These are phyloP conservation scores for Oligophagozyma castellii DNA, from an alignment of 1,139 yeast species.

Conservation along the genomic window DNA sequence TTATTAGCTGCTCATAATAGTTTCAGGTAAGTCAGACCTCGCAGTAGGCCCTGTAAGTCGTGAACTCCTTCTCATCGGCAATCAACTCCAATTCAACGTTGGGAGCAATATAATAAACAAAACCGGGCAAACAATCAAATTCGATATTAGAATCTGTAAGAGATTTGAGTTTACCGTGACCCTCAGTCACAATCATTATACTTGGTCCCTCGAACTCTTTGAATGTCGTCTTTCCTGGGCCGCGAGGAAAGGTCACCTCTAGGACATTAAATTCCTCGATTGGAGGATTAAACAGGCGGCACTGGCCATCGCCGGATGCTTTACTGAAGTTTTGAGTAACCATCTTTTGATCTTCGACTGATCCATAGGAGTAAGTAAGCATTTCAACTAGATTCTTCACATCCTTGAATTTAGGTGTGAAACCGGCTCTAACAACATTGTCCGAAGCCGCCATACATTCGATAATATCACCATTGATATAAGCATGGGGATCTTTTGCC, in stretches of 20 bases:
- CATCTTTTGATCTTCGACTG: slow-evolving; percentile 91
- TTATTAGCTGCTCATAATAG: no score
- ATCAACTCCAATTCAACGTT: slow-evolving; percentile 47
- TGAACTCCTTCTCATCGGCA: slow-evolving; percentile 42
- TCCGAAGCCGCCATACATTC: slow-evolving; percentile 99
- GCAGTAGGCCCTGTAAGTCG: slow-evolving; percentile 77
- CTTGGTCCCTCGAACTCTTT: slow-evolving; percentile 75
- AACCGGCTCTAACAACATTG: slow-evolving; percentile 95
- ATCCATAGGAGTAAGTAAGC: slow-evolving; percentile 81
- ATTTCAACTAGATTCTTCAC: slow-evolving; percentile 76
- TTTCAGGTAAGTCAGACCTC: slow-evolving; percentile 26
- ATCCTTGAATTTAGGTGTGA: slow-evolving; percentile 96
- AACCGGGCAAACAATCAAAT: slow-evolving; percentile 47
- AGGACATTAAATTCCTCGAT: slow-evolving; percentile 90
- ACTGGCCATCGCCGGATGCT: slow-evolving; percentile 52
- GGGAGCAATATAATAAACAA: slow-evolving; percentile 77
- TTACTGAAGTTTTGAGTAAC: slow-evolving; percentile 47
- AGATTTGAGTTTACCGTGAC: slow-evolving; percentile 44
- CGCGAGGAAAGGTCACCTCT: slow-evolving; percentile 44
- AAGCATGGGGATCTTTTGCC: slow-evolving; percentile 97
- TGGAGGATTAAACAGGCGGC: slow-evolving; percentile 82
- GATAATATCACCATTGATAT: slow-evolving; percentile 89
- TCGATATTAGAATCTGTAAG: slow-evolving; percentile 28
- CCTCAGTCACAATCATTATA: slow-evolving; percentile 70
- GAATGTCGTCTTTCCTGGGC: slow-evolving; percentile 35